A percentile compares a stretch with the other conserved stretches of the same genome.
phyloP scores from a whole-genome alignment of 495 filamentous ascomycete genomes.

The Xylaria palmicola region DNA sequence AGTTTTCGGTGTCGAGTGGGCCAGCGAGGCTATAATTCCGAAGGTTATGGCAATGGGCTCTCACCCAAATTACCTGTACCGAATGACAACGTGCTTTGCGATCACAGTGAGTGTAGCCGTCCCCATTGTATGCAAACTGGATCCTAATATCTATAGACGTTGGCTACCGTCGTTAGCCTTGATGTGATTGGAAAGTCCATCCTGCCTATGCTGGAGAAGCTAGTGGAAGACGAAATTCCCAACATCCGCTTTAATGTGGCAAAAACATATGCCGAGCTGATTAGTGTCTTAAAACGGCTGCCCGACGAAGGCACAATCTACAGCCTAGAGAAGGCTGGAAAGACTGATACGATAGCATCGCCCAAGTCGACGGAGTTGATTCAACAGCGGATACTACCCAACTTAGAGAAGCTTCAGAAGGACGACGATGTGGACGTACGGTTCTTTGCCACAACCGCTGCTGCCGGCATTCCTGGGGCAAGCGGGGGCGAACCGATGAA shows the following conservation, averaged over 20 bases:
- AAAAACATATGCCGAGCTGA: conserved; percentile 89
- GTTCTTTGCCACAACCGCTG: conserved; percentile 75
- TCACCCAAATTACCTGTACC: conserved; percentile 97
- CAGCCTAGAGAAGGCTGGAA: conserved; percentile 74
- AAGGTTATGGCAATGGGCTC: conserved; percentile 98
- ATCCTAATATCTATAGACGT: conserved; percentile 63
- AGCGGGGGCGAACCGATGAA: conserved; percentile 56
- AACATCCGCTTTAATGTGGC: conserved; percentile 99
- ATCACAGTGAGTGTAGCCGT: conserved; percentile 71
- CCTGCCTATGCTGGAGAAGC: conserved; percentile 91
- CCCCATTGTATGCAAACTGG: background rate
- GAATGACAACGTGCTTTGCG: conserved; percentile 98
- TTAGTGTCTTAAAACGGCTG: conserved; percentile 83
- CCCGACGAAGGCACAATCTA: conserved; percentile 85
- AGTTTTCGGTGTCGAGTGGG: conserved; percentile 97
- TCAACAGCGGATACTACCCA: conserved; percentile 81
- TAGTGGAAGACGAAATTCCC: conserved; percentile 89
- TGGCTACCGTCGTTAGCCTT: conserved; percentile 86
- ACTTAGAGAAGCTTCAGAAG: conserved; percentile 88
- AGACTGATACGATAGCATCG: conserved; percentile 57
- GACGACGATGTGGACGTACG: conserved; percentile 98
- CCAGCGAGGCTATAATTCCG: conserved; percentile 94
- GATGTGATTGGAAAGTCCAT: conserved; percentile 90
- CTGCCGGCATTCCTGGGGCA: conserved; percentile 37
- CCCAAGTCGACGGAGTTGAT: conserved; percentile 78